Evolutionary conservation across 345 rosid species (phyloP), one percentile per base, ranked within the genome.

Genomic region (Citrus glauca): DNA sequence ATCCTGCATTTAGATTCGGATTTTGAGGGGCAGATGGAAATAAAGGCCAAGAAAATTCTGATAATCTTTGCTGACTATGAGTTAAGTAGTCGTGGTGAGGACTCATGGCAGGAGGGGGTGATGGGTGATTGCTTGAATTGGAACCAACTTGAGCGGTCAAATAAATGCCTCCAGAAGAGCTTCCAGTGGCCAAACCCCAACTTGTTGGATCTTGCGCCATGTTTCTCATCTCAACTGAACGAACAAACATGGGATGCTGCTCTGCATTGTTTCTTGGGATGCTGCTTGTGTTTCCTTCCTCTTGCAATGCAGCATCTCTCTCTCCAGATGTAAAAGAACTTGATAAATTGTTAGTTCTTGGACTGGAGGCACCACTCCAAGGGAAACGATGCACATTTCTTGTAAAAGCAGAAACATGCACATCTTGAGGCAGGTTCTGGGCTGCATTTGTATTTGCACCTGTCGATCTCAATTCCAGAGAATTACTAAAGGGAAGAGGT

Each of bases 41-140:
- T 76, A 91, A 82, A 79, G 95, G 85, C 95, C 95, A 87, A 56
- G 94, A 88, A 78, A 89, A 78, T 74, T 93, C 98, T 9, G 91
- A 62, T 73, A 79, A 75, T 79, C 90, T 84, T 75, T 84, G 89
- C 56, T 80, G 86, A 88, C 82, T 81, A 75, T 81, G 83, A n/a
- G 82, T 14, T 50, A 87, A 50, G 2, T 85, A 75, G 72, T 72
- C 84, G 71, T 56, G 87, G 71, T 85, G 86, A 77, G 91, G 78
- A 73, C 85, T 71, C 93, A 90, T 88, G 35, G 91, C 33, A 60
- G 94, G 83, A 78, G 66, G n/a, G 22, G 88, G 86, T 72, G 79
- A 83, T 57, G 85, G 81, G 82, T 82, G 90, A 53, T 80, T 64
- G 73, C 82, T 85, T 74, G 92, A 88, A 88, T 89, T 83, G 27